Evolutionary conservation across 805 yeast genomes (phyloP), one percentile per base, ranked within the genome.

Genomic region (Teunomyces funiuensis): DNA sequence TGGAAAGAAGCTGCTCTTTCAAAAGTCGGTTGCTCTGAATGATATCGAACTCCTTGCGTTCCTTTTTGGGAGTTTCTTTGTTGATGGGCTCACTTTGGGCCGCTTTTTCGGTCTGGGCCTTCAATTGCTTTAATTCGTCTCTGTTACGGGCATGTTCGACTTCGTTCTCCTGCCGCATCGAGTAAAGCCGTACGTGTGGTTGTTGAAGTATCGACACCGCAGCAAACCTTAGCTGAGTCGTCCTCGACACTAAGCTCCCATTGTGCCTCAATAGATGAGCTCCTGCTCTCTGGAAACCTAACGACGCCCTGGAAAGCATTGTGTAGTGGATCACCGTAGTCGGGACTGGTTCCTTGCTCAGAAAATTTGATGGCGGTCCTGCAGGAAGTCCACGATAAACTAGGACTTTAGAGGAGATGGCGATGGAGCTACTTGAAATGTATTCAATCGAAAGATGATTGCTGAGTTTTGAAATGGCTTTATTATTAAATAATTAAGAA

Each of bases 1-100:
- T 46, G 6, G 62, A 49, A 20, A 58, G 51, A 10, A 57, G 52
- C 30, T 53, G 53, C 27, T 56, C 62, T 29, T 54, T 56, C 17
- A 58, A 51, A 25, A 51, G 37, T 20, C 45, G 26, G 27, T 45
- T 45, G 10, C 46, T 33, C 13, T 44, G 46, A 6, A 47, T 30
- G 14, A 36, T 18, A 27, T 42, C 46, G 6, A 40, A 29, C 10
- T 33, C 27, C 22, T 29, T 22, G 9, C 10, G 25, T 22, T 22
- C 25, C 25, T 22, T 19, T 19, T 19, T 29, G 15, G 44, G 37
- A 15, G 8, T 8, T 16, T 30, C 33, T 11, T 28, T 28, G 11
- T 2, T 16, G 33, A 42, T 10, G 20, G 9, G 13, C 5, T 38
- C n/a, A 13, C 10, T 20, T 6, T 39, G 15, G 11, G 33, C 17